Base-by-base conservation (phyloP, 202 grass and related monocot genomes). In the Elaeis oleifera region DNA sequence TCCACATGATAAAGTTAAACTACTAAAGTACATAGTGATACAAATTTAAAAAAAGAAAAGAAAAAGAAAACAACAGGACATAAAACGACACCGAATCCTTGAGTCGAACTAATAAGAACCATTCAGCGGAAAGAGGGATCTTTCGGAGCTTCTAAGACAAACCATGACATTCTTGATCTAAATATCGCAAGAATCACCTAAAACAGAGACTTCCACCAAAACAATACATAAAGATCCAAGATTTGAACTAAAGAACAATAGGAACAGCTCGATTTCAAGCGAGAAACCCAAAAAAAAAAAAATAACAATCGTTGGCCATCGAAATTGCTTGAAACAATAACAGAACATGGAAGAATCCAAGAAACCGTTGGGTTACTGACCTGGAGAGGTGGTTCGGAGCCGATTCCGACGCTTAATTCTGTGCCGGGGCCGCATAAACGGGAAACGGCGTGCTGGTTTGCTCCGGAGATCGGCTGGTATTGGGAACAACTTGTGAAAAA, bases 221-320 rank as follows among this genome's bases (percentile, higher is more conserved):
- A 18, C 3, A 21, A 36, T 17, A 60, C 20, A 27, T 13, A 51
- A 51, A 51, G 16, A 48, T 65, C 51, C 53, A 17, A 57, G 16
- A 72, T 19, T 53, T 17, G 23, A 23, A 15, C 23, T 1, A 61
- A 50, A 25, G 23, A 81, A 63, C 19, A 53, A 57, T 1, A 77
- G 63, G 58, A 57, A 51, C 64, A 76, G 61, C 80, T 84, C 61
- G 29, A 71, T 78, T 89, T 71, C 66, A 50, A 67, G 59, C 59
- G 5, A 31, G 28, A 31, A 31, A 31, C 27, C 0, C 28, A n/a
- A 74, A 18, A 22, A 71, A 20, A 61, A 17, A 18, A 22, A 39
- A 71, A 0, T 48, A 68, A 76, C 50, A 51, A 76, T 66, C 76
- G 67, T 73, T 23, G 20, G 23, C 15, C 61, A 19, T 63, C 68